Percentiles rank a stretch among this genome's conserved stretches.
phyloP scores from a whole-genome alignment of 2,329 filamentous ascomycete genomes.

The Hypoxylon sp. region DNA sequence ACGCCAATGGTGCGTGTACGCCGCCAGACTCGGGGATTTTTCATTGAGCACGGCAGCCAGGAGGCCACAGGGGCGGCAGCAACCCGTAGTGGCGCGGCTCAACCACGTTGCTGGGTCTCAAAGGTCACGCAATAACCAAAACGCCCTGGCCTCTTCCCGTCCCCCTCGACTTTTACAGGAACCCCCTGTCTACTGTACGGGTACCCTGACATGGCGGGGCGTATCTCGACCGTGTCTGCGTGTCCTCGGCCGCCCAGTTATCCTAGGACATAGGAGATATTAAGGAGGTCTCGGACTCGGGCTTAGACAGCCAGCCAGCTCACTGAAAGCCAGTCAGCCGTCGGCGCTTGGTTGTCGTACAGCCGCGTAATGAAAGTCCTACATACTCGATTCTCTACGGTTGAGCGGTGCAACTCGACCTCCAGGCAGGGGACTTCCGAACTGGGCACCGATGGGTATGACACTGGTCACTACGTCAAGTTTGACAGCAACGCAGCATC shows the following conservation, averaged over 20 bases:
- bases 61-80: slow-evolving; percentile 27
- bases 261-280: not conserved
- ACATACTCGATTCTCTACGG: slow-evolving; percentile 21
- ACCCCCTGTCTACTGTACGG: too few relatives aligned
- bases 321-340: slow-evolving; percentile 19
- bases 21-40: slow-evolving; percentile 34
- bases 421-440: slow-evolving; percentile 32
- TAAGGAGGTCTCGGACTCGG: slow-evolving; percentile 18
- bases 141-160: not conserved
- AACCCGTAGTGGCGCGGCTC: slow-evolving; percentile 35
- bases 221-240: too few relatives aligned
- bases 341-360: slow-evolving; percentile 27
- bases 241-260: too few relatives aligned
- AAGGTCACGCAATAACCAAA: slow-evolving; percentile 31
- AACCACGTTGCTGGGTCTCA: slow-evolving; percentile 39
- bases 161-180: slow-evolving; percentile 12
- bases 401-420: slow-evolving; percentile 28
- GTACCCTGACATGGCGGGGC: too few relatives aligned
- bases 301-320: slow-evolving; percentile 13
- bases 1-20: slow-evolving; percentile 29
- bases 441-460: slow-evolving; percentile 21
- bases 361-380: slow-evolving; percentile 31
- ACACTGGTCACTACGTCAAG: slow-evolving; percentile 26
- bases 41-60: slow-evolving; percentile 31
- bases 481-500: slow-evolving; percentile 30